Evolutionary conservation across 1,284 basidiomycete genomes (phyloP), one percentile per base, ranked within the genome.

Genomic region (Bjerkandera adusta): DNA sequence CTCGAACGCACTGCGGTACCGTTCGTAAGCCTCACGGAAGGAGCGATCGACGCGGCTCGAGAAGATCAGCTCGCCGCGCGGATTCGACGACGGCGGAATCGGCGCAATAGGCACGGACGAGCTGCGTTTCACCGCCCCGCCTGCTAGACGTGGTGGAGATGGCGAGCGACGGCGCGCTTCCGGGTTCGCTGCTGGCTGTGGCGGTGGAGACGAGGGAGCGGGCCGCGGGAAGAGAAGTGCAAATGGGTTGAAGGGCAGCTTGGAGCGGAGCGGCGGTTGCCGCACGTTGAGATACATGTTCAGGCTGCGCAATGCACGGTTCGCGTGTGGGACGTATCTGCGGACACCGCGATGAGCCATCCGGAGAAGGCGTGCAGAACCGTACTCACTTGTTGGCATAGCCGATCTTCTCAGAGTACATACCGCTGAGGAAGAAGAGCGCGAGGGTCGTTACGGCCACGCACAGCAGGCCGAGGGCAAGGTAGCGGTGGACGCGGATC

Each of bases 251-350:
- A 80, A 74, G 36, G 74, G 72, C 43, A 86, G 70, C 49, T 71
- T 82, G 43, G 72, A 81, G 51, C 69, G 74, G 3, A 86, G 65
- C 0, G 89, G 80, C 1, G 83, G 83, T 55, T 85, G 83, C 43
- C 91, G 85, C 58, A 96, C 90, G 70, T 98, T 98, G 57, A 99
- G 78, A 62, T 94, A 92, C 85, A 99, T 96, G 68, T 99, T 98
- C 66, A 97, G 89, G 21, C 85, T 89, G 21, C 96, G 81, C 24
- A 99, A 72, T 0, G 94, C 85, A 35, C 88, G 82, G 67, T 99
- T 99, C 8, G 95, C 92, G 59, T 98, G 96, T 1, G 93, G 95
- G 15, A 98, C 91, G 62, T 98, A 99, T 71, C 93, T 96, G 62
- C 33, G 42, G 42, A 33, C 37, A 15, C 12, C 12, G 3, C 15